phyloP scores from a whole-genome alignment of 169 alveolate genomes.

The Hepatocystis sp. region DNA sequence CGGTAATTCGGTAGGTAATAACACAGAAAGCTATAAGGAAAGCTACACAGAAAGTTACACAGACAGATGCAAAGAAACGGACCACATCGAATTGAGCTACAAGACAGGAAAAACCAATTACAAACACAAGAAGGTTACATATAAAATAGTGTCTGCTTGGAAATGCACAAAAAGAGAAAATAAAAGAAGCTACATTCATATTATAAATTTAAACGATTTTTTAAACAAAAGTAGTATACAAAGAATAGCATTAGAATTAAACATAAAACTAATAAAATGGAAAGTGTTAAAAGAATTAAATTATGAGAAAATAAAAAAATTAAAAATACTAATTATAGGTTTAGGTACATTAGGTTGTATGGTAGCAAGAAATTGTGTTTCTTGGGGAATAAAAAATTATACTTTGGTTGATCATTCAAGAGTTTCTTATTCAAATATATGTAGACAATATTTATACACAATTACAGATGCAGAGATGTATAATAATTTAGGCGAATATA shows the following conservation, averaged over 20 bases:
- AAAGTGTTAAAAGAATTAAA: constrained; percentile 77
- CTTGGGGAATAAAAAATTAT: constrained; percentile 83
- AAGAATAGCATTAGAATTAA: constrained; percentile 77
- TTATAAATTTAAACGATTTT: constrained; percentile 41
- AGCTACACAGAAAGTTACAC: neutral
- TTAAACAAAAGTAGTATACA: constrained; percentile 52
- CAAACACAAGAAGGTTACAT: neutral
- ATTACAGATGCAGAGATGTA: constrained; percentile 23
- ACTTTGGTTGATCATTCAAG: constrained; percentile 78
- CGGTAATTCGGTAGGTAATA: too few relatives aligned
- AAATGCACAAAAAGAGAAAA: constrained; percentile 5
- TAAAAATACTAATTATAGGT: constrained; percentile 80
- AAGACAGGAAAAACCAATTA: neutral
- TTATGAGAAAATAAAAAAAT: constrained; percentile 64
- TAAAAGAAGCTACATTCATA: constrained; percentile 11
- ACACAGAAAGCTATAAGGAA: too few relatives aligned
- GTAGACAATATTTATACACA: constrained; percentile 81
- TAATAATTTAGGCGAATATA: constrained; percentile 37
- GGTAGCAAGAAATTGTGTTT: constrained; percentile 78
- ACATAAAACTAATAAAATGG: constrained; percentile 84
- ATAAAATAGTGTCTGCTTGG: constrained; percentile 16
- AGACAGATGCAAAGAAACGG: neutral
- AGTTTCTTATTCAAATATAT: constrained; percentile 76
- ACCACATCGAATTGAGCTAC: neutral
- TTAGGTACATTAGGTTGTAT: constrained; percentile 85